These are phyloP conservation scores for Murraya paniculata DNA, from an alignment of 345 rosid genomes.

Conservation along the genomic window DNA sequence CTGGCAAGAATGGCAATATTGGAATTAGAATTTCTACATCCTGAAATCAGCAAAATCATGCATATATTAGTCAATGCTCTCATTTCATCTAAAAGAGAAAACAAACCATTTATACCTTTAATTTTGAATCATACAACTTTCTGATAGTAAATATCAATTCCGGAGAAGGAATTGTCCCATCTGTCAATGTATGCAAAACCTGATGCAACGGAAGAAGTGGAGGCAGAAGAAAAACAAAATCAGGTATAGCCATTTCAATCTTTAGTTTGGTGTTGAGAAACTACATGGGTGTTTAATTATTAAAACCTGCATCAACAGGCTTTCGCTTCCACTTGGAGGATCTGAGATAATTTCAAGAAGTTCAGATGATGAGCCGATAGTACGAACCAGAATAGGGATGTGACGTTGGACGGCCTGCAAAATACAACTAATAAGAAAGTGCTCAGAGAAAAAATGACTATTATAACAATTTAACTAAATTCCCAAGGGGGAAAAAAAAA, in stretches of 20 bases:
- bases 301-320: conserved; percentile 82
- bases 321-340: conserved; percentile 86
- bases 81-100: conserved; percentile 6
- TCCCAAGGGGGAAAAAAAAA: conserved; percentile 3
- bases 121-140: conserved; percentile 80
- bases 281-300: conserved; percentile 10
- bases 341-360: conserved; percentile 91
- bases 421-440: conserved; percentile 22
- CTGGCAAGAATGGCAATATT: conserved; percentile 72
- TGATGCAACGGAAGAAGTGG: conserved; percentile 28
- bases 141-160: conserved; percentile 69
- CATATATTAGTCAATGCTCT: conserved; percentile 24
- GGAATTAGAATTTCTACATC: conserved; percentile 87
- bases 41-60: conserved; percentile 49
- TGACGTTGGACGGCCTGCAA: conserved; percentile 89
- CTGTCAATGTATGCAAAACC: conserved; percentile 91
- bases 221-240: conserved; percentile 12
- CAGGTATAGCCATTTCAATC: conserved; percentile 10
- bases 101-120: conserved; percentile 56
- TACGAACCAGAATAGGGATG: conserved; percentile 89
- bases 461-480: conserved; percentile 6
- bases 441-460: conserved; percentile 1
- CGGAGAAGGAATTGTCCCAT: conserved; percentile 70
- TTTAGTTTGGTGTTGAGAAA: conserved; percentile 7
- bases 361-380: conserved; percentile 89